Conservation (phyloP, 2,329 filamentous ascomycete species). For the Apiospora arundinis region DNA sequence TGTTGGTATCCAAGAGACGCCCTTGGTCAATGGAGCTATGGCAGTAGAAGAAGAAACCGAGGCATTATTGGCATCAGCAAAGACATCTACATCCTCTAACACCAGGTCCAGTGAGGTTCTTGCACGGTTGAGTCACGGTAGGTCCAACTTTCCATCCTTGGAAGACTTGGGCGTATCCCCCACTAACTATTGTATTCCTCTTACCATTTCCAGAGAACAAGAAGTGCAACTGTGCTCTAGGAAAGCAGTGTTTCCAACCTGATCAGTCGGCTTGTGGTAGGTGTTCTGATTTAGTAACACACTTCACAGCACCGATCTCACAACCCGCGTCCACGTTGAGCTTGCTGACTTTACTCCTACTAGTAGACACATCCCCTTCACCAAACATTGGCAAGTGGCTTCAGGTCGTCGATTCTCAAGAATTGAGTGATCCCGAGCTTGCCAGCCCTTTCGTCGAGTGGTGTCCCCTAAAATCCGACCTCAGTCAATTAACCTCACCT, state of each 20-base stretch:
- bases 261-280: not conserved
- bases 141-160: not conserved
- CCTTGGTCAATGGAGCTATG: not conserved
- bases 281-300: not conserved
- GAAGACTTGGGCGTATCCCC: not conserved
- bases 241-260: not conserved
- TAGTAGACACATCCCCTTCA: not conserved
- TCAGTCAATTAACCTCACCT: not conserved
- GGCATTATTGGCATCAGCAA: not conserved
- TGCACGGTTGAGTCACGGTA: not conserved
- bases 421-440: constrained; percentile 20
- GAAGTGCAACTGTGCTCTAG: not conserved
- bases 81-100: not conserved
- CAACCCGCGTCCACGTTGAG: not conserved
- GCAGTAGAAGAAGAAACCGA: not conserved
- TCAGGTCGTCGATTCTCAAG: not conserved
- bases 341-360: not conserved
- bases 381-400: constrained; percentile 4
- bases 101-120: not conserved
- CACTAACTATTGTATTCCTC: not conserved
- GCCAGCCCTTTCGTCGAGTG: constrained; percentile 10
- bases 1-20: not conserved
- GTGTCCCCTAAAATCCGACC: not conserved
- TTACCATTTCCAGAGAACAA: not conserved
- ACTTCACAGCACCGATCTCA: not conserved